Conservation (phyloP, 345 rosid genomes). For the Euphorbia pulcherrima region DNA sequence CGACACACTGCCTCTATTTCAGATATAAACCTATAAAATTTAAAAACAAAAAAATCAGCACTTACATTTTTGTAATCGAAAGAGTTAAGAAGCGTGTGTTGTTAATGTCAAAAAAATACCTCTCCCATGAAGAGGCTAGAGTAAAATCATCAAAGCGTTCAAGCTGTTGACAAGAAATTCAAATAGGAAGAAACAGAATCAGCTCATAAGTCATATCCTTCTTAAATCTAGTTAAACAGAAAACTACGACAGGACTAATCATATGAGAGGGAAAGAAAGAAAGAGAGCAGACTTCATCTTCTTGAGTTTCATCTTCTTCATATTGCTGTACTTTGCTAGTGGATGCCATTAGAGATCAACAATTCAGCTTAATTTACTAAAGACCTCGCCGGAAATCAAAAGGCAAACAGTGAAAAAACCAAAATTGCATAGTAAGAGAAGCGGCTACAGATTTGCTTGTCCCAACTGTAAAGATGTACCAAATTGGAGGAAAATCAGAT, state of each 20-base stretch:
- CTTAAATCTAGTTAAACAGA: not conserved
- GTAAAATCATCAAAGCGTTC: constrained; percentile 94
- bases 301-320: constrained; percentile 49
- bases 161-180: constrained; percentile 37
- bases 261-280: not conserved
- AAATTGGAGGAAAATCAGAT: not conserved
- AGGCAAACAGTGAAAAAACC: not conserved
- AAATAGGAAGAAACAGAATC: not conserved
- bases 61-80: not conserved
- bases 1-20: constrained; percentile 90
- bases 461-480: not conserved
- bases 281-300: constrained; percentile 34
- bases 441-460: not conserved
- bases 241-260: not conserved
- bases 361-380: not conserved
- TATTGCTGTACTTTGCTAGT: constrained; percentile 38
- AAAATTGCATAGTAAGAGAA: not conserved
- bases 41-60: not conserved
- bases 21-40: constrained; percentile 70
- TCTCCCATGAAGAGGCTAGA: constrained; percentile 97
- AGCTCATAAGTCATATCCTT: not conserved
- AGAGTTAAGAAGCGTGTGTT: not conserved
- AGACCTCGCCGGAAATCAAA: not conserved
- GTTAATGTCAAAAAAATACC: constrained; percentile 31
- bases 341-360: constrained; percentile 54